Conservation (phyloP, 2,329 filamentous ascomycete genomes). For the Cladophialophora immunda region DNA sequence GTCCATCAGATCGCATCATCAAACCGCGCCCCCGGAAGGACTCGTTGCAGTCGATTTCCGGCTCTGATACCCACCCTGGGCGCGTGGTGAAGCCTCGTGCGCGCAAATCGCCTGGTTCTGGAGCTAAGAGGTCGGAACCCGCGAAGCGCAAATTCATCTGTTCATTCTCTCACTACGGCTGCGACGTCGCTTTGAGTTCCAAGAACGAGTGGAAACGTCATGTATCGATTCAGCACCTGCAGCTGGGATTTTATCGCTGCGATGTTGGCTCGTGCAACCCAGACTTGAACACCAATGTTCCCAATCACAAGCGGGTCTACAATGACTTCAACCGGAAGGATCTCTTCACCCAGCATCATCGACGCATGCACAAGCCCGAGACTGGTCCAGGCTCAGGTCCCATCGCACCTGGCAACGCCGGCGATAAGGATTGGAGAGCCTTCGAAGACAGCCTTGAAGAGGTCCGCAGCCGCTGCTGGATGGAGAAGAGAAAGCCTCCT, state of each 20-base stretch:
- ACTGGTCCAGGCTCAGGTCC: conserved; percentile 36
- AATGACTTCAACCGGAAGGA: conserved; percentile 92
- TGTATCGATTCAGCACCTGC: conserved; percentile 80
- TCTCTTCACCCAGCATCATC: conserved; percentile 85
- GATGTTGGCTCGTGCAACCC: conserved; percentile 66
- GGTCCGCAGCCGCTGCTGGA: conserved; percentile 68
- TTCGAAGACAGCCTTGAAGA: conserved; percentile 65
- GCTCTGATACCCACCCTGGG: conserved; percentile 39
- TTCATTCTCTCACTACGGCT: conserved; percentile 81
- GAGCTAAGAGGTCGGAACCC: conserved; percentile 41
- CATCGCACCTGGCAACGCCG: conserved; percentile 34
- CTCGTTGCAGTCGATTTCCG: conserved; percentile 40
- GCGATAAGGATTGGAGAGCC: conserved; percentile 40
- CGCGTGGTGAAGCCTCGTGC: conserved; percentile 42
- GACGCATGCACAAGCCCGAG: conserved; percentile 77
- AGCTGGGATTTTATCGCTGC: conserved; percentile 79
- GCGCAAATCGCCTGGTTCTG: conserved; percentile 41
- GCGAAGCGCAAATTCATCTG: conserved; percentile 70
- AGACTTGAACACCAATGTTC: conserved; percentile 39
- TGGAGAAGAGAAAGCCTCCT: conserved; percentile 69
- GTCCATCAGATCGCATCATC: conserved; percentile 40
- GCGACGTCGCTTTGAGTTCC: conserved; percentile 73
- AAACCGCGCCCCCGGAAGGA: conserved; percentile 40
- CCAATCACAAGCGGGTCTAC: conserved; percentile 40
- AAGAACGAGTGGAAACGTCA: conserved; percentile 99